A percentile compares a stretch with the other conserved stretches of the same genome.
These are phyloP conservation scores for Medicago ruthenica DNA, from an alignment of 306 rosid genomes.

Conservation along the genomic window DNA sequence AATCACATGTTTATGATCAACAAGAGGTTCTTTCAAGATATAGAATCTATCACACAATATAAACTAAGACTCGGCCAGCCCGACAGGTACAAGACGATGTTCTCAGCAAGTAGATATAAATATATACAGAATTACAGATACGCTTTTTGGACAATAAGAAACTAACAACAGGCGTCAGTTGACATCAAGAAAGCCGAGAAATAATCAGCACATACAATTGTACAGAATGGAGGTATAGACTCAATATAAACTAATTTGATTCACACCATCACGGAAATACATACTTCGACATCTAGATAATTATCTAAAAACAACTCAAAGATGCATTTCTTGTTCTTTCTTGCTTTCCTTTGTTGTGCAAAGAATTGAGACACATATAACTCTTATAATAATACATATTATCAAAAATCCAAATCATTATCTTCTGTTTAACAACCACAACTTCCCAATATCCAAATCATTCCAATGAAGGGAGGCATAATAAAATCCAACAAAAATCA, in stretches of 20 bases:
- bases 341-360: background rate
- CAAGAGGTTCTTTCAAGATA: conserved; percentile 17
- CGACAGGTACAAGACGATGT: background rate
- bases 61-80: background rate
- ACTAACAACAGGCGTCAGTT: too few species aligned
- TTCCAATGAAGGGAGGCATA: background rate
- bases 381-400: background rate
- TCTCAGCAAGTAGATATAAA: background rate
- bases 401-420: conserved; percentile 15
- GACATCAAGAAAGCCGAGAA: conserved; percentile 4
- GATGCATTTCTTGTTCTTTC: too few species aligned
- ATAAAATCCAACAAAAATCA: conserved; percentile 1
- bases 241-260: too few species aligned
- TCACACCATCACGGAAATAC: too few species aligned
- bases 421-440: conserved; percentile 12
- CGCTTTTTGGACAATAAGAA: background rate
- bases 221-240: too few species aligned
- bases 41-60: background rate
- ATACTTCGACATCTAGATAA: too few species aligned
- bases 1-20: background rate
- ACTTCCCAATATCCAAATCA: conserved; percentile 3
- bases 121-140: background rate
- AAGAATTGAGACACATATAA: background rate
- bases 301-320: too few species aligned
- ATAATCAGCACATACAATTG: background rate